phyloP scores from a whole-genome alignment of 331 rosid genomes.

The Pyracantha coccinea region DNA sequence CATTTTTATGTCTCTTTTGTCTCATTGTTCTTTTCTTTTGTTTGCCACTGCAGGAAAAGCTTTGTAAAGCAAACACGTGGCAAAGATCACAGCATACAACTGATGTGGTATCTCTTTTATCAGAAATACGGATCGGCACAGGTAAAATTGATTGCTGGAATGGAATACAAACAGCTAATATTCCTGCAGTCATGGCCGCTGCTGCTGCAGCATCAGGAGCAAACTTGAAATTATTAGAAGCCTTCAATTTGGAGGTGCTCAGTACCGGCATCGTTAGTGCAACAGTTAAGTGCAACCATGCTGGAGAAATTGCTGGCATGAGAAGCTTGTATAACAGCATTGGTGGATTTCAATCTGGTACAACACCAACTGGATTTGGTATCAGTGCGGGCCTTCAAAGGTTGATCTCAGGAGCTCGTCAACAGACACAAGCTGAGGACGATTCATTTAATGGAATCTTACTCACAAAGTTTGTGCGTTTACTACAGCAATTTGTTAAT shows the following conservation, averaged over 20 bases:
- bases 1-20: neutral
- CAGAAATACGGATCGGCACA: conserved; percentile 90
- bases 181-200: conserved; percentile 95
- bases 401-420: conserved; percentile 93
- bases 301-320: conserved; percentile 99
- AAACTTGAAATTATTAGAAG: conserved; percentile 77
- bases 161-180: conserved; percentile 72
- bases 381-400: conserved; percentile 80
- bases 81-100: conserved; percentile 89
- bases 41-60: conserved; percentile 61
- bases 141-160: conserved; percentile 88
- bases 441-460: conserved; percentile 80
- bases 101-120: conserved; percentile 86
- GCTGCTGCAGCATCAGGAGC: conserved; percentile 99
- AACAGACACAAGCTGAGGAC: conserved; percentile 70
- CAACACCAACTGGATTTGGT: conserved; percentile 66
- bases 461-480: conserved; percentile 78
- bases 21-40: neutral
- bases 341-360: conserved; percentile 80
- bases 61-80: conserved; percentile 91
- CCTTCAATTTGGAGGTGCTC: conserved; percentile 91
- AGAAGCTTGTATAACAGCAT: conserved; percentile 95
- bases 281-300: conserved; percentile 93
- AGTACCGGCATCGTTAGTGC: conserved; percentile 94
- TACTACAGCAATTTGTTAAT: conserved; percentile 90